Evolutionary conservation across 75 land plant genomes (phyloP).

Genomic region (Pinus taeda): DNA sequence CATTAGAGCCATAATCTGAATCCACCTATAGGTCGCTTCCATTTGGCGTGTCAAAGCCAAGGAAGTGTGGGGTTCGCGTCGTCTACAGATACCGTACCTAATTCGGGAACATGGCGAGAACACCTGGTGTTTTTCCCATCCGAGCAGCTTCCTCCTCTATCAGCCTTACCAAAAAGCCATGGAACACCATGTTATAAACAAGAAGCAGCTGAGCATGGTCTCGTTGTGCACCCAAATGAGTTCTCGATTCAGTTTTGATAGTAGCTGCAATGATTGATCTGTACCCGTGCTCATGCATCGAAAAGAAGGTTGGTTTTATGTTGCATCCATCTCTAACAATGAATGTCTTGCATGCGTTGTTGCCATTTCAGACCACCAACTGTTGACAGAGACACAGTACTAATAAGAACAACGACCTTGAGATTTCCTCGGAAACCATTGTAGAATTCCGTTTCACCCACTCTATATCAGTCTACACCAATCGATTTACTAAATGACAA

Average conservation of each 20-base stretch:
- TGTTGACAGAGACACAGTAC: neutral
- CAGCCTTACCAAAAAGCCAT: constrained; percentile 70
- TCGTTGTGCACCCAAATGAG: neutral
- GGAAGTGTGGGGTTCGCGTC: constrained; percentile 50
- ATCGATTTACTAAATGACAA: too few relatives aligned
- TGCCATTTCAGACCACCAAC: neutral
- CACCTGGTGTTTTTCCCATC: constrained; percentile 34
- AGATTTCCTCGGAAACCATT: too few relatives aligned
- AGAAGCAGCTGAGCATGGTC: constrained; percentile 22
- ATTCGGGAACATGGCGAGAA: constrained; percentile 20
- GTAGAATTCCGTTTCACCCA: too few relatives aligned
- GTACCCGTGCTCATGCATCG: constrained; percentile 67
- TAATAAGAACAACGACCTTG: too few relatives aligned
- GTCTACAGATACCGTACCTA: constrained; percentile 37
- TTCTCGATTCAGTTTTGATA: neutral
- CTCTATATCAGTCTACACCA: too few relatives aligned
- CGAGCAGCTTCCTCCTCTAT: neutral
- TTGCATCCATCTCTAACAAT: constrained; percentile 33
- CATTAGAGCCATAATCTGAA: constrained; percentile 45
- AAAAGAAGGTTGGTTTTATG: constrained; percentile 46
- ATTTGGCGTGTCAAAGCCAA: too few relatives aligned
- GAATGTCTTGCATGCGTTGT: constrained; percentile 15
- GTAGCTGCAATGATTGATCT: constrained; percentile 28
- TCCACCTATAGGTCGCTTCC: too few relatives aligned
- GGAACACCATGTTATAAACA: constrained; percentile 48